Percentiles rank a stretch among this genome's conserved stretches.
phyloP scores from a whole-genome alignment of 352 stramenopile genomes.

The Globisporangium yorkense region DNA sequence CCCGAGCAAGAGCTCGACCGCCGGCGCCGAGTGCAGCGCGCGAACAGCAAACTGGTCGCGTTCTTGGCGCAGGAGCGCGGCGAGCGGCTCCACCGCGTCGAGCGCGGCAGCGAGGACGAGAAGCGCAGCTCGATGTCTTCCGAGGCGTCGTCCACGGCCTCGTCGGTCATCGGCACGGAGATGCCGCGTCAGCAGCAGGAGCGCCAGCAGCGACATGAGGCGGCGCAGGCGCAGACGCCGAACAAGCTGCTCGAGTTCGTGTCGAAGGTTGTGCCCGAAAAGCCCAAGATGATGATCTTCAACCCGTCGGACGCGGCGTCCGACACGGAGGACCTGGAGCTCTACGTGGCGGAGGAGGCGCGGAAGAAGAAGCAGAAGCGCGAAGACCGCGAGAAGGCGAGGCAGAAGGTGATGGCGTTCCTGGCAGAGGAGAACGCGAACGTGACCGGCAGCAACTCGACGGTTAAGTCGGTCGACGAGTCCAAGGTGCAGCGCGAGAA shows the following conservation, averaged over 20 bases:
- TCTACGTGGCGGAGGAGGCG: slow-evolving; percentile 34
- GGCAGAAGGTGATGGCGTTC: slow-evolving; percentile 41
- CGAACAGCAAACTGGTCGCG: slow-evolving; percentile 50
- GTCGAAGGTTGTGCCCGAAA: slow-evolving; percentile 40
- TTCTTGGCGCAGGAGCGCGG: slow-evolving; percentile 55
- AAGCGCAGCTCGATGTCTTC: slow-evolving; percentile 23
- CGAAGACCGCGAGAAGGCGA: slow-evolving; percentile 34
- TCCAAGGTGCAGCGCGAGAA: slow-evolving; percentile 40
- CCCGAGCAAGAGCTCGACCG: slow-evolving; percentile 4
- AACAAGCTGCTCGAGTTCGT: slow-evolving; percentile 55
- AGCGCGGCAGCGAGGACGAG: slow-evolving; percentile 12
- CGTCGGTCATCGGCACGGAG: slow-evolving; percentile 2
- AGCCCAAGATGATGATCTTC: slow-evolving; percentile 48
- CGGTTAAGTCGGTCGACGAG: slow-evolving; percentile 50
- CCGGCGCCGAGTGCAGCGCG: slow-evolving; percentile 17
- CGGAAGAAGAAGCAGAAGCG: slow-evolving; percentile 39
- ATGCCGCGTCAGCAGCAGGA: not conserved
- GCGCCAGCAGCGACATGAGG: not conserved
- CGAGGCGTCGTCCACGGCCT: slow-evolving; percentile 14
- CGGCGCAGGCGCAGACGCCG: slow-evolving; percentile 4
- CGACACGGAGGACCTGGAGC: slow-evolving; percentile 27
- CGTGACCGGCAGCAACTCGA: slow-evolving; percentile 17
- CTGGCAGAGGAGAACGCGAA: slow-evolving; percentile 32
- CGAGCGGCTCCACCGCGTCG: slow-evolving; percentile 33
- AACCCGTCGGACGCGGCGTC: slow-evolving; percentile 38